Base-by-base conservation (phyloP, 768 basidiomycete species). In the Plicaturopsis crispa region DNA sequence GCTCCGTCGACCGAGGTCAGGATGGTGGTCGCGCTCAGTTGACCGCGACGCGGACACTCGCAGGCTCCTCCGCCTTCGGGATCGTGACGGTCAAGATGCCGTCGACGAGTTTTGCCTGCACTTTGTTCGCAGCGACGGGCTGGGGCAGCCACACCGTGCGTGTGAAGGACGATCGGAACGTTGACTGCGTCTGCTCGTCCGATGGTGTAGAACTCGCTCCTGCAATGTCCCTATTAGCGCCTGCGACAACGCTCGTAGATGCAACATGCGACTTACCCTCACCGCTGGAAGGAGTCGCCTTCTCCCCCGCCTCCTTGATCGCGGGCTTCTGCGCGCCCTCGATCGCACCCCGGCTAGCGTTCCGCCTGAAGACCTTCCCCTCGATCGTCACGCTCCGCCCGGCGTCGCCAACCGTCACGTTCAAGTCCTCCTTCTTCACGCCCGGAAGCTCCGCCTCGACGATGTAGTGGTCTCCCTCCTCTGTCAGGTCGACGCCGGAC, bases 371-470 rank as follows among this genome's bases (percentile, higher is more conserved):
- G 28, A 73, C 57, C 49, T 69, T 78, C 6, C 85, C 85, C 52
- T 84, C 75, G 39, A 89, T 84, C 3, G 78, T 84, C 40, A 87
- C 53, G 44, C 75, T 84, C 40, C 73, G 67, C 2, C 83, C 84
- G 12, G 69, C 73, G 39, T 85, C 79, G 6, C 82, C 81, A 42
- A 88, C 65, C 6, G 74, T 69, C 35, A 88, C 70, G 39, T 84
- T 72, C 6, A 87, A 52, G 49, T 86, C 76, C 48, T 87, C 84
- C 62, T 80, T 85, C 55, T 75, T 78, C 18, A 88, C 75, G 1
- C 85, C 84, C 14, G 85, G 86, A 19, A 89, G 50, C 50, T 89
- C 86, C 2, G 84, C 83, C 50, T 87, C 80, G 30, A 89, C 61
- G 36, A 84, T 44, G 46, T 82, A 87, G 28, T 67, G 62, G 54